Conservation (phyloP, 805 yeast species). For the Starmerella kuoi region DNA sequence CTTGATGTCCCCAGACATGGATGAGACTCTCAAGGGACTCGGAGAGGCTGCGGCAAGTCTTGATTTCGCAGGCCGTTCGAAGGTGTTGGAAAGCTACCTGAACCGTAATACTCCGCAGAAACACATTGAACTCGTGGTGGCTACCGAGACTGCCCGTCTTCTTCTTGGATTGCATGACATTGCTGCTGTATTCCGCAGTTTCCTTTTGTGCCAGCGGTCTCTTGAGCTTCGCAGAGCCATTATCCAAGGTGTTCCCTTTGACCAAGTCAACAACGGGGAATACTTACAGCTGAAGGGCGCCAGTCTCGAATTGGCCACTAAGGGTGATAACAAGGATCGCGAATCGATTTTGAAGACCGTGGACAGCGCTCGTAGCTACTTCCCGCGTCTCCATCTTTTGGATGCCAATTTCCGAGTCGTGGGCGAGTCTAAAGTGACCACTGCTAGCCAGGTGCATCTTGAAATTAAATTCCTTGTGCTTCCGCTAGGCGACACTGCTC, state of each 20-base stretch:
- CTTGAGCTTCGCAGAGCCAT: conserved; percentile 58
- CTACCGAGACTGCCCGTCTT: conserved; percentile 52
- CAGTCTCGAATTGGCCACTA: conserved; percentile 28
- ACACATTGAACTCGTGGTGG: conserved; percentile 43
- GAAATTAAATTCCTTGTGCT: conserved; percentile 62
- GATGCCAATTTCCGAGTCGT: conserved; percentile 71
- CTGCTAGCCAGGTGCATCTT: conserved; percentile 63
- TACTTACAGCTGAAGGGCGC: conserved; percentile 74
- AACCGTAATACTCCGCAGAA: conserved; percentile 35
- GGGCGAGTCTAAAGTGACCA: conserved; percentile 64
- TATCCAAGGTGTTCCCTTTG: conserved; percentile 57
- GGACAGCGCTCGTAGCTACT: conserved; percentile 29
- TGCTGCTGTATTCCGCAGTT: conserved; percentile 64
- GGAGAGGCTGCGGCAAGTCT: conserved; percentile 29
- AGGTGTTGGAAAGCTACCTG: conserved; percentile 46
- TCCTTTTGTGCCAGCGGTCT: conserved; percentile 49
- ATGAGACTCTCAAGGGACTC: conserved; percentile 8
- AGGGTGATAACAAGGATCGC: background rate
- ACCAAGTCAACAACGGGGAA: conserved; percentile 42
- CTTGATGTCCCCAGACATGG: conserved; percentile 59
- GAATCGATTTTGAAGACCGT: conserved; percentile 3
- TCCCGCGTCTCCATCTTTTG: conserved; percentile 58
- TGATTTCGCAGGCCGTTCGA: conserved; percentile 38
- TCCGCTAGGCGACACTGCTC: conserved; percentile 42
- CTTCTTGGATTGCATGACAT: conserved; percentile 67